A percentile compares a stretch with the other conserved stretches of the same genome.
Conservation (phyloP, 768 basidiomycete genomes). For the Suillus subaureus region DNA sequence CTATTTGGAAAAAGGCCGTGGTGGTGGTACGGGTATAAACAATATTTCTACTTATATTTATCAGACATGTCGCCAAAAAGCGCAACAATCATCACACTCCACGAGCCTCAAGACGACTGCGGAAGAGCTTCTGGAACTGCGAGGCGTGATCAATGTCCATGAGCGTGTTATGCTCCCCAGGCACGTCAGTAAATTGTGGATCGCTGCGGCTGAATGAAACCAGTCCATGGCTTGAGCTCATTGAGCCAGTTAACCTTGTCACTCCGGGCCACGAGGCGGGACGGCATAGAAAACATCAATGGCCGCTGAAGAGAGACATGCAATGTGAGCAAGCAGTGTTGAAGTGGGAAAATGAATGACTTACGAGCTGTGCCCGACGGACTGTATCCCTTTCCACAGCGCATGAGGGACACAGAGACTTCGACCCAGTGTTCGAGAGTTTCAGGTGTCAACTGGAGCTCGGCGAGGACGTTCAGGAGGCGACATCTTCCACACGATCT, state of each 20-base stretch:
- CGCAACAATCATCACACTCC: conserved; percentile 18
- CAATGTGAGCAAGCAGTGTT: conserved; percentile 4
- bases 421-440: conserved; percentile 31
- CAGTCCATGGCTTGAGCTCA: conserved; percentile 29
- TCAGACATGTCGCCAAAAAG: background rate
- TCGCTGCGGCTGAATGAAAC: conserved; percentile 26
- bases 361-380: conserved; percentile 27
- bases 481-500: conserved; percentile 27
- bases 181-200: conserved; percentile 26
- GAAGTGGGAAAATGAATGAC: conserved; percentile 9
- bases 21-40: background rate
- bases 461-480: conserved; percentile 30
- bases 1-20: background rate
- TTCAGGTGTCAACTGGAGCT: conserved; percentile 30
- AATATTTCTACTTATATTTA: background rate
- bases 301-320: conserved; percentile 13
- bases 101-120: conserved; percentile 25
- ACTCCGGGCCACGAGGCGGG: conserved; percentile 21
- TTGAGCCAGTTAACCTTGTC: conserved; percentile 33
- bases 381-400: conserved; percentile 31
- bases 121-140: conserved; percentile 32
- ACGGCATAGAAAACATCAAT: conserved; percentile 31
- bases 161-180: conserved; percentile 32
- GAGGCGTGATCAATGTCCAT: conserved; percentile 36
- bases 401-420: conserved; percentile 31